phyloP scores from a whole-genome alignment of 495 filamentous ascomycete genomes.

The Hyaloscypha hepaticicola region DNA sequence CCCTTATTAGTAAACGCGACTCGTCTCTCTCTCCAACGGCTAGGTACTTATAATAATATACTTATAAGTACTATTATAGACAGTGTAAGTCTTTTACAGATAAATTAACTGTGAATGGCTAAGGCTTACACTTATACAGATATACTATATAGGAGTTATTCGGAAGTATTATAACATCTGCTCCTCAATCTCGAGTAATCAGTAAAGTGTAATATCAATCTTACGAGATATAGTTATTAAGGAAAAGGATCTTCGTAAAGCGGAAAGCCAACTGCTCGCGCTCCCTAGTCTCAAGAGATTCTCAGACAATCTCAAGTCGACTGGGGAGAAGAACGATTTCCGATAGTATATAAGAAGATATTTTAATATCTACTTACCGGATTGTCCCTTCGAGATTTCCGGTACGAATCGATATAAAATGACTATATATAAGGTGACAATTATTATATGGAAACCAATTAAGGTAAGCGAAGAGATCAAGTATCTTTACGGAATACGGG shows the following conservation, averaged over 20 bases:
- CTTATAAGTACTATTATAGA: neutral
- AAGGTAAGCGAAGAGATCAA: neutral
- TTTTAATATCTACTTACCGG: conserved; percentile 6
- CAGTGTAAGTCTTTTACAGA: neutral
- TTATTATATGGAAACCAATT: neutral
- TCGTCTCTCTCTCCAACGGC: neutral
- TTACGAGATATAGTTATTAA: neutral
- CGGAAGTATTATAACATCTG: neutral
- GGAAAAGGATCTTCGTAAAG: neutral
- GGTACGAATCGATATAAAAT: neutral
- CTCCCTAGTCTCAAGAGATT: conserved; percentile 6
- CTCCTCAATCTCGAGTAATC: neutral
- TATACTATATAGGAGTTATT: neutral
- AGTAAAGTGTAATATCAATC: conserved; percentile 6
- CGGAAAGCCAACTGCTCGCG: neutral
- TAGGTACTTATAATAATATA: conserved; percentile 3
- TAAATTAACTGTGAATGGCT: neutral
- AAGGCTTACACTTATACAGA: neutral
- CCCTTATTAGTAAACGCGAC: no score
- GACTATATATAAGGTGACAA: neutral
- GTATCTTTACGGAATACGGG: conserved; percentile 11
- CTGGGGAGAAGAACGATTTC: neutral
- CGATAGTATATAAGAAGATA: conserved; percentile 2
- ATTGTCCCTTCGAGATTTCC: conserved; percentile 5
- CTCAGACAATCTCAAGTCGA: neutral